Conservation (phyloP, 2,329 filamentous ascomycete species). For the Neonectria neomacrospora region DNA sequence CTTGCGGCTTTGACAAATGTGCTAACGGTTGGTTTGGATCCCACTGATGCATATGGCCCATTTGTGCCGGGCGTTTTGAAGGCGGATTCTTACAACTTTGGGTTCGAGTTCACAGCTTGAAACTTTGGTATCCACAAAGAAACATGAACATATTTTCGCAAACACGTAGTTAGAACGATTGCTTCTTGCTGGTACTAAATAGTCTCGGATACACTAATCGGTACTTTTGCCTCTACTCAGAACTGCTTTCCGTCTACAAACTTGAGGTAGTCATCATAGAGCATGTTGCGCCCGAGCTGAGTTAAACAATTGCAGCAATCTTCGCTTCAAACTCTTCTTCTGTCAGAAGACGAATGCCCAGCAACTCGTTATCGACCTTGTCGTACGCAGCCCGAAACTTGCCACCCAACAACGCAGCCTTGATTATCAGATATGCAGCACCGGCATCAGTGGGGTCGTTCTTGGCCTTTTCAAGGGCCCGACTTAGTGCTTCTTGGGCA, state of each 20-base stretch:
- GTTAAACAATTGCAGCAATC: constrained; percentile 3
- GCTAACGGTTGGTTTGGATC: not conserved
- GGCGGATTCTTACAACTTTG: not conserved
- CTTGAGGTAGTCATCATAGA: not conserved
- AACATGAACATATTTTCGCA: not conserved
- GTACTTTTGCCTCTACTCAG: not conserved
- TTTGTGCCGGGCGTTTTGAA: not conserved
- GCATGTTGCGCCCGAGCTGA: not conserved
- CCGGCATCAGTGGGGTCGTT: not conserved
- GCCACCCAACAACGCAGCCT: constrained; percentile 6
- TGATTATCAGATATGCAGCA: not conserved
- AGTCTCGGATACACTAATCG: not conserved
- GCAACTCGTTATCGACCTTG: constrained; percentile 16
- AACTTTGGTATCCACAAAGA: not conserved
- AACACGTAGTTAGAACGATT: not conserved
- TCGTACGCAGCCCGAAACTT: constrained; percentile 3
- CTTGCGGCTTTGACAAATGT: not conserved
- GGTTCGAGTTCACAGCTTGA: not conserved
- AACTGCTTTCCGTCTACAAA: not conserved
- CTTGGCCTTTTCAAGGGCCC: not conserved
- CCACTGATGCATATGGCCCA: not conserved
- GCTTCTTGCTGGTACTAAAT: not conserved
- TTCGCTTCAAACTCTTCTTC: constrained; percentile 17
- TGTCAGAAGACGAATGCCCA: constrained; percentile 13
- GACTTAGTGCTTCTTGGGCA: not conserved